Evolutionary conservation across 139 green algal species (phyloP).

Genomic region (Gonium pectorale): DNA sequence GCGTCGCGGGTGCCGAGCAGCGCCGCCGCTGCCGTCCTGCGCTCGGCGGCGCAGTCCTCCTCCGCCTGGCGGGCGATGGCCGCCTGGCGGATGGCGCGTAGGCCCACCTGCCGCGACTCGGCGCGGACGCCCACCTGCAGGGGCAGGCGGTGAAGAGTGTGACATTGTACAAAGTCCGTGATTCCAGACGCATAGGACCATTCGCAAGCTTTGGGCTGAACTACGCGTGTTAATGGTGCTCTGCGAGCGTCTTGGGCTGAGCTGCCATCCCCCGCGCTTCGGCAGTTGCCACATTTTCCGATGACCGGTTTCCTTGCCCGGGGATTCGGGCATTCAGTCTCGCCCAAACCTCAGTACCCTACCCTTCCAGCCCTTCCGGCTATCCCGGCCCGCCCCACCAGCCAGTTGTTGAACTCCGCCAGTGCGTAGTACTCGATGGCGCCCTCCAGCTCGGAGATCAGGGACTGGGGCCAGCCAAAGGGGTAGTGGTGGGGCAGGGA

Average conservation of each 20-base stretch:
- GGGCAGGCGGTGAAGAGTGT: no score
- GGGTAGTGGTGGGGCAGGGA: background rate
- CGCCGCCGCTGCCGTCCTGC: constrained; percentile 47
- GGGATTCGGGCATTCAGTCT: no score
- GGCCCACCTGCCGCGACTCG: constrained; percentile 68
- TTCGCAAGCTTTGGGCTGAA: no score
- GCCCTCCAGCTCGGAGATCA: constrained; percentile 48
- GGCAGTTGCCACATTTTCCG: no score
- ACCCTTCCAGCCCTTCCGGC: background rate
- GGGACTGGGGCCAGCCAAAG: background rate
- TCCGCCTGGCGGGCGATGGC: constrained; percentile 65
- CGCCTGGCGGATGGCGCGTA: constrained; percentile 72
- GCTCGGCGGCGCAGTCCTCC: constrained; percentile 66
- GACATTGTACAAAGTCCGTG: no score
- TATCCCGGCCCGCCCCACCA: constrained; percentile 56
- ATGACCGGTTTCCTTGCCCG: no score
- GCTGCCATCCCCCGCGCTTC: no score
- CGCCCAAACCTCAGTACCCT: background rate
- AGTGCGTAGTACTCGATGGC: constrained; percentile 71
- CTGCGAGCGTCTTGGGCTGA: no score
- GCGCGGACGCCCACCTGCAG: constrained; percentile 63
- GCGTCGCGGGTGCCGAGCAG: background rate
- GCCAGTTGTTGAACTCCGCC: constrained; percentile 82
- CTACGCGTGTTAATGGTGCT: no score
- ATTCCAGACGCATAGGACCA: no score